Base-by-base conservation (phyloP, 1,139 yeast species). In the Kazachstania sp. region DNA sequence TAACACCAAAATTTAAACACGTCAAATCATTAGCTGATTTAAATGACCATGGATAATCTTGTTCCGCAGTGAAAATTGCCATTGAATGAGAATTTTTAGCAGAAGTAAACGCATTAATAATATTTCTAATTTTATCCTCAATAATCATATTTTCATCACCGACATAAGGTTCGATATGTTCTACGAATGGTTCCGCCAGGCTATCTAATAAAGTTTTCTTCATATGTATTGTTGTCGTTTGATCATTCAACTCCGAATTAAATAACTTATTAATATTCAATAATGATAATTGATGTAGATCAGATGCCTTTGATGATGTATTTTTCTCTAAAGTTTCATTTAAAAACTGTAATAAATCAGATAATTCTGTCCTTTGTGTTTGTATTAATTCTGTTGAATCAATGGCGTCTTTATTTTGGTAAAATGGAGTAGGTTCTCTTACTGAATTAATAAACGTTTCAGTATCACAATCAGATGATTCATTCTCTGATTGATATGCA, bases 21-120 rank as follows among this genome's bases (percentile, higher is more conserved):
- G 96, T 95, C 56, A 87, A 71, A 65, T 90, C 97, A 60, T 90
- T 90, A 8, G 95, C 90, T 7, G 95, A 90, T 56, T 79, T 78
- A 41, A 90, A 77, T 19, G 73, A 67, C 87, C 94, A 90, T 0
- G 97, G 97, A 43, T 77, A 73, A n/a, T 76, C 78, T 18, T 77
- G 70, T 12, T 79, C 81, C 38, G 94, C 86, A 0, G 96, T 87
- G 64, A 90, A 83, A 4, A 88, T 83, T 0, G 95, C 92, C 60
- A 83, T 87, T 37, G 90, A 88, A 3, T 81, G 72, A 0, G 81
- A 71, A 50, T 80, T 82, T 56, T 81, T 83, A 6, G 82, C 81
- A 5, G 84, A 73, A 0, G 83, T 74, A 43, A 81, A 73, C 1
- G 78, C 68, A 59, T 82, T 88, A 60, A 80, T 77, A 11, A 65